Percentiles rank a stretch among this genome's conserved stretches.
Evolutionary conservation across 176 grass and related monocot genomes (phyloP).

Genomic region (Otatea glauca): DNA sequence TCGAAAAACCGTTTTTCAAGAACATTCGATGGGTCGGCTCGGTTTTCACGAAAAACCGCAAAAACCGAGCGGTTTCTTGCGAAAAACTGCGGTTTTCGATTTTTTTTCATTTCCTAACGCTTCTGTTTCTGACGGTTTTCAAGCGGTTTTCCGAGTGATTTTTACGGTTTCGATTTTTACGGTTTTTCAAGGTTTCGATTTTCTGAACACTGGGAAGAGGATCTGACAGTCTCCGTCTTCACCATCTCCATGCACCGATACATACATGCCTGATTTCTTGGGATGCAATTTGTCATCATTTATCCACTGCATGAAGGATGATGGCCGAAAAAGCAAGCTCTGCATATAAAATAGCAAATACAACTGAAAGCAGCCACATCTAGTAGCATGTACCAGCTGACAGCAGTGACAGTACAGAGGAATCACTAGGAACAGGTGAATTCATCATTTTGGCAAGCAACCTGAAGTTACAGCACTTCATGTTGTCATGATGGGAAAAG

Average conservation of each 20-base stretch:
- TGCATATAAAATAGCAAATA: background rate
- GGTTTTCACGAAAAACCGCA: no score
- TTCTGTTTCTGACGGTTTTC: no score
- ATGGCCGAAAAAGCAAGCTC: no score
- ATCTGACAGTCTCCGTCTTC: background rate
- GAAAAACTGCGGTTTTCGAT: no score
- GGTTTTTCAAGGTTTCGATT: no score
- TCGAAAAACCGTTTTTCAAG: no score
- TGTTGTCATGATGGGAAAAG: conserved; percentile 37
- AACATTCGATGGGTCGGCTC: no score
- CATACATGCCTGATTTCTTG: background rate
- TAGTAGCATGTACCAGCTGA: background rate
- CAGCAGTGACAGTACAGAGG: background rate
- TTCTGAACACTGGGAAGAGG: no score
- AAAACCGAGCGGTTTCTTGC: no score
- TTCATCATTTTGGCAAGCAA: conserved; percentile 32
- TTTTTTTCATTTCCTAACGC: no score
- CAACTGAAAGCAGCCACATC: background rate
- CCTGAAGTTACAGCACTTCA: conserved; percentile 25
- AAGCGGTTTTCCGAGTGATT: no score
- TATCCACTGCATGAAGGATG: background rate
- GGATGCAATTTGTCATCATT: background rate
- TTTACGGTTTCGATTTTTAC: no score
- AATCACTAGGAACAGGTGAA: conserved; percentile 22
- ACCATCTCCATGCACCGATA: background rate